Evolutionary conservation across 345 rosid species (phyloP), one percentile per base, ranked within the genome.

Genomic region (Moringa oleifera): DNA sequence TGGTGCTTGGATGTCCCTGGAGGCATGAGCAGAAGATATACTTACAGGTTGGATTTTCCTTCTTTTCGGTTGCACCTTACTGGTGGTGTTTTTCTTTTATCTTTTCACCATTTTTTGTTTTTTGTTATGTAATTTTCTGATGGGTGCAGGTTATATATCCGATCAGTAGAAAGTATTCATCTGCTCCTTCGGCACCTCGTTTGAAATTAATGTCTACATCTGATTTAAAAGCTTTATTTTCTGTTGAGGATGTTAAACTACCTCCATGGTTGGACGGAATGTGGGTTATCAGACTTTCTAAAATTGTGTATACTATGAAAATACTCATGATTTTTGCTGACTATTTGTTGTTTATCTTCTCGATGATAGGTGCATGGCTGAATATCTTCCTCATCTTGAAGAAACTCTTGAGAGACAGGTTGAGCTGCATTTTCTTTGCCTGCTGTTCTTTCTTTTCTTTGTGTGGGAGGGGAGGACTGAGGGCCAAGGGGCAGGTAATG

Each of bases 331-430:
- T 18, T 73, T n/a, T 67, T 59, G 55, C 71, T 74, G 33, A 60
- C 61, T 51, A 9, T 22, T 52, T 51, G 10, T 31, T 63, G 36
- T 60, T 70, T 28, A 20, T 63, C 67, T 64, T 64, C 69, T 31
- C 36, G 62, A 46, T n/a, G n/a, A n/a, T 70, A 94, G 99, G 97
- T 94, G 97, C 75, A 78, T 94, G 88, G 99, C 99, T 58, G 99
- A 94, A 77, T 94, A 90, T 84, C 97, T 94, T 73, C 99, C 99
- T 13, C 86, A 83, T 77, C 88, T 90, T 6, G 99, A 94, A 77
- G 89, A 88, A 77, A 75, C 79, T 24, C 85, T 94, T 67, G 83
- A 77, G 75, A 85, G 85, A 74, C 97, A 84, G 88, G 97, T 90
- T n/a, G 18, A 53, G 83, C 72, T 77, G 23, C 28, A 31, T 60